Evolutionary conservation across 495 filamentous ascomycete species (phyloP), one percentile per base, ranked within the genome.

Genomic region (Podospora comata): DNA sequence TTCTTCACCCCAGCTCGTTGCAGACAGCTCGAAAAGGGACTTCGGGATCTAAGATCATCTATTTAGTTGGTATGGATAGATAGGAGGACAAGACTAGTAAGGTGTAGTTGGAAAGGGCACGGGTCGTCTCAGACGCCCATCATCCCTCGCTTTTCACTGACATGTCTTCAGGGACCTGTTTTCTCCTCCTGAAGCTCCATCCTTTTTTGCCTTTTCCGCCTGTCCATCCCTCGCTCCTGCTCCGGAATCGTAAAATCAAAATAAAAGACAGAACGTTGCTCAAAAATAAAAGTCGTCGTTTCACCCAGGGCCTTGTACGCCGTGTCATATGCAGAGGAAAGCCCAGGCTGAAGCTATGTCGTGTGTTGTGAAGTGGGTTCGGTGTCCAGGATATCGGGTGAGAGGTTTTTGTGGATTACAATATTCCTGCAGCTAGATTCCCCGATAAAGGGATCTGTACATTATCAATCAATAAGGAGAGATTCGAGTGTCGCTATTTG

Each of bases 381-480:
- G 2, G 39, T 16, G 39, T 48, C 13, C 39, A 11, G 39, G 2
- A 48, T 11, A 11, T 48, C 15, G 2, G 7, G 39, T 48, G 39
- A 32, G 34, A 11, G 39, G 39, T 48, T 11, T 48, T 48, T 20
- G 19, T 18, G n/a, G 19, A 58, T 58, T 58, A 20, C 23, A 20
- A 20, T 61, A 23, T 23, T 61, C 4, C 23, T 61, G 26, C 16
- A 28, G 16, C 59, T 16, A 28, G 23, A 26, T 32, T 23, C 32
- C 59, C 23, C 16, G 30, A 30, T 28, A 26, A 1, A 30, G n/a
- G 59, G 32, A 28, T 74, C 72, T 74, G 67, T 60, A 72, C 61
- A 65, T 67, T 71, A 70, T 67, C 18, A 60, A 72, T 48, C 39
- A 70, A 68, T 63, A 68, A 64, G 68, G 30, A 32, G 16, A 13